These are phyloP conservation scores for Mycena albidolilacea DNA, from an alignment of 768 basidiomycete genomes.

Conservation along the genomic window DNA sequence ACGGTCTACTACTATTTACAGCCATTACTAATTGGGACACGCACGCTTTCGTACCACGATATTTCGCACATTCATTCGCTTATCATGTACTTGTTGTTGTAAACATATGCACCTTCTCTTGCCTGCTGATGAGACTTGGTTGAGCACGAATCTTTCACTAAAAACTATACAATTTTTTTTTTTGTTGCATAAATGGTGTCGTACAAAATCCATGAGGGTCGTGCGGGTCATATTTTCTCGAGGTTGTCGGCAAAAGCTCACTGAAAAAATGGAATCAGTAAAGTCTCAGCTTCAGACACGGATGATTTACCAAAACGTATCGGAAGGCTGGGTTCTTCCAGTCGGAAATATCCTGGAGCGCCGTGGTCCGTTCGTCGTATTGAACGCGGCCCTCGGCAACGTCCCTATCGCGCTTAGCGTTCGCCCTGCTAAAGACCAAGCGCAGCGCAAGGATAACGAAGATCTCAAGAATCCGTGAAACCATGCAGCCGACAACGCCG, in stretches of 20 bases:
- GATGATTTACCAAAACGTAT: constrained; percentile 35
- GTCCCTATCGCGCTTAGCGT: constrained; percentile 40
- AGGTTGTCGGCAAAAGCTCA: neutral
- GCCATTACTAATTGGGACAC: constrained; percentile 33
- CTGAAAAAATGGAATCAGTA: neutral
- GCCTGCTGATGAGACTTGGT: neutral
- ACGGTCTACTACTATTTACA: constrained; percentile 28
- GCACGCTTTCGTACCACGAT: constrained; percentile 31
- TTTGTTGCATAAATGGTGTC: too few relatives aligned
- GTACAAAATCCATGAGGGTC: too few relatives aligned
- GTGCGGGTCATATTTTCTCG: neutral
- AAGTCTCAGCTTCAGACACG: neutral
- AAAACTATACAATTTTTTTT: too few relatives aligned
- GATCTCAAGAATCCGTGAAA: constrained; percentile 44
- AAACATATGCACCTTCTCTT: constrained; percentile 17
- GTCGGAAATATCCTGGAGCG: constrained; percentile 42
- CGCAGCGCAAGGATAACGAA: constrained; percentile 45
- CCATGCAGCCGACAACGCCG: constrained; percentile 44
- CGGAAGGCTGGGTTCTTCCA: constrained; percentile 48
- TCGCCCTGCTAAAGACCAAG: constrained; percentile 38
- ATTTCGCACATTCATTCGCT: constrained; percentile 17
- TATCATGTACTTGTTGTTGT: constrained; percentile 37
- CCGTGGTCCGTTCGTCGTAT: constrained; percentile 39
- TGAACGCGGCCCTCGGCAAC: constrained; percentile 41
- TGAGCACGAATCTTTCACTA: neutral